Evolutionary conservation across 129 eudicot genomes (phyloP).

Genomic region (Chrysanthemum lavandulifolium): DNA sequence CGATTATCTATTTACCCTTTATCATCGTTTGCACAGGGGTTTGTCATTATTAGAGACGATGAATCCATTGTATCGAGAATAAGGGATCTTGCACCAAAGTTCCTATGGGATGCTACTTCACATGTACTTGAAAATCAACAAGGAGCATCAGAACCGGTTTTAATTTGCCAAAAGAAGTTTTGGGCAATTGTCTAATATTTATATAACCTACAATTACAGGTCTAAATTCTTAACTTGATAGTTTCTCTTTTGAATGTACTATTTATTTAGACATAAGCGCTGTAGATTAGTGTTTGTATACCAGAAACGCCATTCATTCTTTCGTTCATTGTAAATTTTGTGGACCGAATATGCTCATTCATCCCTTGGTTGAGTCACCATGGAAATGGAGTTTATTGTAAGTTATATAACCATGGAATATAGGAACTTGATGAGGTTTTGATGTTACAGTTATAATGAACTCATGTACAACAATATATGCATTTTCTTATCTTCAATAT

Average conservation of each 20-base stretch:
- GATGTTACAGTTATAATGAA: slow-evolving; percentile 13
- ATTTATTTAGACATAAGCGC: neutral
- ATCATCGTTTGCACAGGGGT: slow-evolving; percentile 50
- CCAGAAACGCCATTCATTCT: slow-evolving; percentile 19
- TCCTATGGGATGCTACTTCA: slow-evolving; percentile 81
- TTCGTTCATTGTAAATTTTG: slow-evolving; percentile 34
- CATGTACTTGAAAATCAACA: slow-evolving; percentile 65
- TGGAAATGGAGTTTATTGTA: slow-evolving; percentile 12
- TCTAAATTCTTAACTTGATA: neutral
- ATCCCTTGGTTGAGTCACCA: slow-evolving; percentile 19
- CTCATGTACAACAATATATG: slow-evolving; percentile 19
- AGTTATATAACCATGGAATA: slow-evolving; percentile 19
- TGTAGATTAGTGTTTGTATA: slow-evolving; percentile 15
- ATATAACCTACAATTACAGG: neutral
- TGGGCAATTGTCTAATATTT: slow-evolving; percentile 61
- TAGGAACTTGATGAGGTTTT: slow-evolving; percentile 13
- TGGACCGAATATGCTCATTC: slow-evolving; percentile 9
- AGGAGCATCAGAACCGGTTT: slow-evolving; percentile 56
- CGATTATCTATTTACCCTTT: neutral
- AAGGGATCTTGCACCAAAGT: slow-evolving; percentile 61
- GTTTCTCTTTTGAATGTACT: slow-evolving; percentile 4
- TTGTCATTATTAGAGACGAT: slow-evolving; percentile 72
- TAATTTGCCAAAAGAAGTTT: slow-evolving; percentile 80
- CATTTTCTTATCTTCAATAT: slow-evolving; percentile 21
- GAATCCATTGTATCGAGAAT: slow-evolving; percentile 58